Evolutionary conservation across 768 basidiomycete species (phyloP), one percentile per base, ranked within the genome.

Genomic region (Lactarius sp.): DNA sequence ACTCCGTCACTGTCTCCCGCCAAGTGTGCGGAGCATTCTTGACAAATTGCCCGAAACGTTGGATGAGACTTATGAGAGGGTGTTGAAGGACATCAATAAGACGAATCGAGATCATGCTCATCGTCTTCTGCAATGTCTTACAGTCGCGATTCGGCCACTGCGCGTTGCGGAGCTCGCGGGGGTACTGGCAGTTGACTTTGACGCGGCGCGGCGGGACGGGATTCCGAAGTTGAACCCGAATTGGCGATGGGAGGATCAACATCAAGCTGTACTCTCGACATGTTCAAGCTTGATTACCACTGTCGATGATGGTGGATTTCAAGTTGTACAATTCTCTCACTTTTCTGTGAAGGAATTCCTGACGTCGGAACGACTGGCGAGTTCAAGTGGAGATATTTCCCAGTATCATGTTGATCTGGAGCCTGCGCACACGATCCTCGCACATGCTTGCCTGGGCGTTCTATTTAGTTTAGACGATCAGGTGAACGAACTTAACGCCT

Each of bases 141-240:
- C 52, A 1, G 41, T 47, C 6, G 31, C 52, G 1, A 37, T 37
- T 37, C 59, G 59, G 6, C 59, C 52, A 22, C 33, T 60, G 4
- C 41, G 52, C 12, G 59, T 44, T 14, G 14, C 44, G 14, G 59
- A 60, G 18, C 52, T 54, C 6, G 52, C 59, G 8, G 59, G 47
- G 33, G 18, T 60, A 27, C 52, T 65, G 8, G 46, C 64, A 2
- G n/a, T 62, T 33, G 64, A 63, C 42, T 65, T 65, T 18, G 34
- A 56, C n/a, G n/a, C 61, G 6, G 34, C 34, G 2, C 22, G 4
- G 3, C 20, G 27, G 8, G 47, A 27, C 22, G 36, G 36, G 5
- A 47, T 56, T 31, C 61, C 64, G 9, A 44, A 36, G 9, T 41
- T 31, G 22, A 37, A 61, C 14, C 6, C 41, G 1, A 34, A 60